These are phyloP conservation scores for Daedaleopsis sinensis DNA, from an alignment of 768 basidiomycete genomes.

Conservation along the genomic window DNA sequence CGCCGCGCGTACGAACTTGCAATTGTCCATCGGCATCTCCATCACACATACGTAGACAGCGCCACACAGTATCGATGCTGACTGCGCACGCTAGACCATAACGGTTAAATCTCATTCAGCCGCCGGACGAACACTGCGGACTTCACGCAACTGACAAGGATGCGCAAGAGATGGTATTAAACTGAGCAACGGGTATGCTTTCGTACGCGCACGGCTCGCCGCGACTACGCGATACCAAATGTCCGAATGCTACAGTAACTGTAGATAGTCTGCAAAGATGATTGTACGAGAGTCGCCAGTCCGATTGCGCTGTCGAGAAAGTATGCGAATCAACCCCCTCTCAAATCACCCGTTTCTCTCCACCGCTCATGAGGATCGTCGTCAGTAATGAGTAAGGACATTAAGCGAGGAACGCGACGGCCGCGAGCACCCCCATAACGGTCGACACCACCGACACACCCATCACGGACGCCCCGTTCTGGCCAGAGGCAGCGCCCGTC, in stretches of 20 bases:
- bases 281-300: not conserved
- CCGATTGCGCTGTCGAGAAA: not conserved
- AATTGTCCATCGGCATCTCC: no score
- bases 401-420: constrained; percentile 40
- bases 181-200: constrained; percentile 17
- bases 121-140: no score
- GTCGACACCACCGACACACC: constrained; percentile 36
- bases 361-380: constrained; percentile 16
- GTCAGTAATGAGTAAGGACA: not conserved
- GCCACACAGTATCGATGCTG: no score
- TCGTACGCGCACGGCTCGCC: not conserved
- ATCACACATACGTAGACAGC: no score
- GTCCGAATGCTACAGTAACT: constrained; percentile 15
- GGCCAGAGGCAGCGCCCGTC: constrained; percentile 21
- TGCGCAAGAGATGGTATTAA: constrained; percentile 12
- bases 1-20: no score
- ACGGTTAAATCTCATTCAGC: no score
- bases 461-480: constrained; percentile 23
- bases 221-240: constrained; percentile 8
- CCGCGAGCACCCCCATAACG: constrained; percentile 35
- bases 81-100: no score
- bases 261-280: constrained; percentile 1
- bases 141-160: no score
- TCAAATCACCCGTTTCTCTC: not conserved
- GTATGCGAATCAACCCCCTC: constrained; percentile 3